These are phyloP conservation scores for Sordaria brevicollis DNA, from an alignment of 495 filamentous ascomycete genomes.

Conservation along the genomic window DNA sequence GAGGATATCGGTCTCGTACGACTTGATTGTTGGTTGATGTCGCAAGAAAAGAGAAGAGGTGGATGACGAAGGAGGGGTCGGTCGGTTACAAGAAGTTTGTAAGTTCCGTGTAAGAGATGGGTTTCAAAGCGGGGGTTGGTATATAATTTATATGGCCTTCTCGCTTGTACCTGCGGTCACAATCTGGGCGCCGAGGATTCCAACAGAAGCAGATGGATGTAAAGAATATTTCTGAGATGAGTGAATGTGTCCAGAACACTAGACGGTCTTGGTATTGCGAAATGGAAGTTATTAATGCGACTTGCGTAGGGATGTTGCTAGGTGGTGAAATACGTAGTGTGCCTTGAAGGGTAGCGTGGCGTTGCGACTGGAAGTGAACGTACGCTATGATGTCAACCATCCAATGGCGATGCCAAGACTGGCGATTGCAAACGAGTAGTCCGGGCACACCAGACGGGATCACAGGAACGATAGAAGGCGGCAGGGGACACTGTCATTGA, in stretches of 20 bases:
- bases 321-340: neutral
- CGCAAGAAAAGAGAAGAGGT: neutral
- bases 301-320: neutral
- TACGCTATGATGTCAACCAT: neutral
- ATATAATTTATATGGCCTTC: neutral
- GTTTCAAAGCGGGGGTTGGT: constrained; percentile 7
- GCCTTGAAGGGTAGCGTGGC: neutral
- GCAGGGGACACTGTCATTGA: neutral
- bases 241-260: neutral
- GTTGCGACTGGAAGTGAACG: neutral
- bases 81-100: neutral
- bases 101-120: constrained; percentile 4
- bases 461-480: neutral
- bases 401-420: neutral
- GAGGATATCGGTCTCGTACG: neutral
- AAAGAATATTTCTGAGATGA: neutral
- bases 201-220: neutral
- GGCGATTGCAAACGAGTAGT: neutral
- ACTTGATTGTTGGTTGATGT: neutral
- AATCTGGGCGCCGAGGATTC: neutral
- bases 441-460: neutral
- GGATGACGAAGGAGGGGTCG: neutral
- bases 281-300: neutral
- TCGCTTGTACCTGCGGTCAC: neutral
- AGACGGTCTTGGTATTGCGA: neutral